Conservation (phyloP, 2,329 filamentous ascomycete genomes). For the Pseudonectria foliicola region DNA sequence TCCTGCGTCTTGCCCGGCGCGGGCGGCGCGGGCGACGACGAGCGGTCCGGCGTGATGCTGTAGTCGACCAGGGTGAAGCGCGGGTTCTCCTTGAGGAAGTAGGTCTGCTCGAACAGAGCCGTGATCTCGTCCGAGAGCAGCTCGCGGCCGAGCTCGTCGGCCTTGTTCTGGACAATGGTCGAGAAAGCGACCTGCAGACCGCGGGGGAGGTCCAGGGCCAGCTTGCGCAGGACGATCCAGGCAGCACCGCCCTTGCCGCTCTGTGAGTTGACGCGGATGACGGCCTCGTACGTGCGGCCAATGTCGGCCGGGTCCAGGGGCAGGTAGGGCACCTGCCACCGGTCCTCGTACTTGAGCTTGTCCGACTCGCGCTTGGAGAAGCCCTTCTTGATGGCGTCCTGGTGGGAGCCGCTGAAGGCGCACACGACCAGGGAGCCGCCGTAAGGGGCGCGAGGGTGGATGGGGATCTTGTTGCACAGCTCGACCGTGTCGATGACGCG, state of each 20-base stretch:
- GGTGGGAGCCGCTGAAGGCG: slow-evolving; percentile 86
- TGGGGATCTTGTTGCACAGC: slow-evolving; percentile 87
- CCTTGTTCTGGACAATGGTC: slow-evolving; percentile 73
- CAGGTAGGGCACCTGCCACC: slow-evolving; percentile 85
- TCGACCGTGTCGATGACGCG: slow-evolving; percentile 84
- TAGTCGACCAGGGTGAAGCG: slow-evolving; percentile 87
- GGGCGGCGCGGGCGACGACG: slow-evolving; percentile 62
- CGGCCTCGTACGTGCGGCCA: slow-evolving; percentile 92
- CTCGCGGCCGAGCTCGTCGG: slow-evolving; percentile 77
- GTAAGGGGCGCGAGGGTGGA: slow-evolving; percentile 85
- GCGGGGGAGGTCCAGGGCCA: slow-evolving; percentile 87
- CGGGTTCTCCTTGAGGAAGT: slow-evolving; percentile 76
- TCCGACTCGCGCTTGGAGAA: slow-evolving; percentile 63
- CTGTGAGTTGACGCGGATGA: slow-evolving; percentile 97
- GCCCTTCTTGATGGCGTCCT: slow-evolving; percentile 93
- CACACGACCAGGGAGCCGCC: slow-evolving; percentile 87
- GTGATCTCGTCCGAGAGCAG: slow-evolving; percentile 78
- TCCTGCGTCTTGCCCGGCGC: slow-evolving; percentile 64
- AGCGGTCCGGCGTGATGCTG: slow-evolving; percentile 79
- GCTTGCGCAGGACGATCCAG: slow-evolving; percentile 84
- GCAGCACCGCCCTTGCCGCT: slow-evolving; percentile 90
- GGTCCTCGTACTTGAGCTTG: slow-evolving; percentile 53
- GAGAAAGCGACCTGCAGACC: slow-evolving; percentile 89
- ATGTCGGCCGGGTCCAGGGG: slow-evolving; percentile 91
- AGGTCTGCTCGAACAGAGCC: slow-evolving; percentile 79